phyloP scores from a whole-genome alignment of 2,329 filamentous ascomycete genomes.

The Xylaria sp. region DNA sequence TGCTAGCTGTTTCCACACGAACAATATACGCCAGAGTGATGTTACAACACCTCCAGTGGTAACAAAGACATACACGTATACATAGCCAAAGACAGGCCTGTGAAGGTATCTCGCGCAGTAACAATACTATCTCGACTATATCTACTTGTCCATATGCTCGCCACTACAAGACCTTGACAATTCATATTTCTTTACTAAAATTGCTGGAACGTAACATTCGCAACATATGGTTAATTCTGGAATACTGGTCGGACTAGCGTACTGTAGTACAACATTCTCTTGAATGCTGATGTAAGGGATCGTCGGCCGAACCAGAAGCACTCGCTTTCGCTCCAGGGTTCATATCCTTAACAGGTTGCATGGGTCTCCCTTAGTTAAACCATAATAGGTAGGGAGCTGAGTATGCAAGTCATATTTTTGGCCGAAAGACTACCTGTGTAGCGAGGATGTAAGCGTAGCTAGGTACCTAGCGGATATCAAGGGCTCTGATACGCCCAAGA shows the following conservation, averaged over 20 bases:
- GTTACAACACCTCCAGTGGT: not conserved
- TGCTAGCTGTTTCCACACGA: not conserved
- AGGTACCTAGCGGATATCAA: not conserved
- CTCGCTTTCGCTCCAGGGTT: not conserved
- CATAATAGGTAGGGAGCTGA: not conserved
- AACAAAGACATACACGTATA: not conserved
- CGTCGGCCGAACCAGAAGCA: not conserved
- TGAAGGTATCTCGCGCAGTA: not conserved
- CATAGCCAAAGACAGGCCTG: not conserved
- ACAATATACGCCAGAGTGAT: not conserved
- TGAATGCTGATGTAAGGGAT: not conserved
- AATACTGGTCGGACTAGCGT: not conserved
- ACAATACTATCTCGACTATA: not conserved
- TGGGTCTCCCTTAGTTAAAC: not conserved
- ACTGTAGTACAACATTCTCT: not conserved
- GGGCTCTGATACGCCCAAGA: not conserved
- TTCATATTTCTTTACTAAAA: not conserved
- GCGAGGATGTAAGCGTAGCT: not conserved
- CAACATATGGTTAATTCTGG: not conserved
- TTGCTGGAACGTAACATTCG: not conserved
- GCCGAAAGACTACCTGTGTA: not conserved
- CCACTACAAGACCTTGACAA: not conserved
- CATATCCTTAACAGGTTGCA: not conserved
- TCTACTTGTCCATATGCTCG: not conserved
- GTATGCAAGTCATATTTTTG: slow-evolving; percentile 10